These are phyloP conservation scores for Saxispiralis lemnorum DNA, from an alignment of 495 filamentous ascomycete species.

Conservation along the genomic window DNA sequence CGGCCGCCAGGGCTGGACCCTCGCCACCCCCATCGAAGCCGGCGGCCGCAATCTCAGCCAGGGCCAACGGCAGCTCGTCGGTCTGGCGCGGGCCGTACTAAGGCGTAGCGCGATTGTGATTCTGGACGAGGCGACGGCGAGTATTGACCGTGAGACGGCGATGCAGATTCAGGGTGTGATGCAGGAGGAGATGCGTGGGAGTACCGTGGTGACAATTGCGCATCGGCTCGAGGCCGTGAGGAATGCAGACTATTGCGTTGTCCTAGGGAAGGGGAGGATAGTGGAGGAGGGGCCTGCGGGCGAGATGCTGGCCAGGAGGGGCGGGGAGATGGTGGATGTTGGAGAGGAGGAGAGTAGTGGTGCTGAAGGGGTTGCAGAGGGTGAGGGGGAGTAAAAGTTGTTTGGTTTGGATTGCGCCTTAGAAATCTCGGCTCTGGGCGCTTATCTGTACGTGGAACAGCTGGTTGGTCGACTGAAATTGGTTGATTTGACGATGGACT, in stretches of 20 bases:
- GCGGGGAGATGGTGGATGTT: background rate
- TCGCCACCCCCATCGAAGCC: constrained; percentile 37
- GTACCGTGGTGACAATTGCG: constrained; percentile 75
- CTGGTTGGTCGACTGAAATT: too few species aligned
- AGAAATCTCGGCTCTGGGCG: too few species aligned
- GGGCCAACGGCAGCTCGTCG: constrained; percentile 45
- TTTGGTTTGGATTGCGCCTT: too few species aligned
- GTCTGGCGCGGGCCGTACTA: constrained; percentile 39
- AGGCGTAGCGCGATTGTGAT: constrained; percentile 42
- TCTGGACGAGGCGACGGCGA: constrained; percentile 72
- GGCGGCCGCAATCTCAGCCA: constrained; percentile 42
- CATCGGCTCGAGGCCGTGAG: constrained; percentile 68
- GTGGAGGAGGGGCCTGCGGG: constrained; percentile 17
- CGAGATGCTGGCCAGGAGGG: constrained; percentile 11
- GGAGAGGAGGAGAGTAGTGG: background rate
- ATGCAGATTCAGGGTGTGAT: constrained; percentile 58
- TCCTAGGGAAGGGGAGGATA: constrained; percentile 47
- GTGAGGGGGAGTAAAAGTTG: too few species aligned
- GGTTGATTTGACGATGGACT: too few species aligned
- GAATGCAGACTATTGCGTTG: constrained; percentile 55
- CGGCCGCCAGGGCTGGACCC: constrained; percentile 33
- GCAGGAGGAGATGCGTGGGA: constrained; percentile 52
- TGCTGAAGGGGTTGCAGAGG: background rate
- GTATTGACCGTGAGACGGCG: constrained; percentile 65
- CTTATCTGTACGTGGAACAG: too few species aligned